Evolutionary conservation across 495 filamentous ascomycete genomes (phyloP), one percentile per base, ranked within the genome.

Genomic region (Penicillium cinerascens): DNA sequence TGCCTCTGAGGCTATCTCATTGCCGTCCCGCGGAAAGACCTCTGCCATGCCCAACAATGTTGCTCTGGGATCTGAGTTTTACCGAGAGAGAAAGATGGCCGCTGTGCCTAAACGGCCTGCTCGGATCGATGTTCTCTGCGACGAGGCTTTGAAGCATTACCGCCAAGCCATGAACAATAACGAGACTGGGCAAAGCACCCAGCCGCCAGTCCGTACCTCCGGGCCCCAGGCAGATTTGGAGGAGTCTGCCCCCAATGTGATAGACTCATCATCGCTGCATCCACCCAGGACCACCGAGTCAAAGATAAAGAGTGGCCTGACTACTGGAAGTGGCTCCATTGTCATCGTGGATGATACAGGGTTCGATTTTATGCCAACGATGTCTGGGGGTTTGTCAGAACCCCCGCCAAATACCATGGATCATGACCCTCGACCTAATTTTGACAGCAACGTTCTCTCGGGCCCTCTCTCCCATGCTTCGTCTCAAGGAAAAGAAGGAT

Each of bases 271-370:
- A 4, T 23, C 58, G 17, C 36, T 52, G 9, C 41, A 61, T 35
- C 22, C 35, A 9, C 44, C 58, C 1, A 26, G 46, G 10, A 42
- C 52, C 2, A 47, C 51, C 6, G 27, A 37, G 15, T 49, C 56
- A 17, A 74, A 79, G 44, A 58, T 70, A 2, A 66, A 73, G 38
- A 87, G 83, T 57, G 83, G 77, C 25, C 74, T 95, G 27, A 92
- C 89, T 0, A 78, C 75, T 35, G 89, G 88, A 6, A 95, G 89
- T 67, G 81, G 88, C 55, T 95, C 90, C 0, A 93, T 96, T 55
- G 82, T 95, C 25, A 93, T 96, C 58, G 83, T 95, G 15, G 88
- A 96, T 65, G 74, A 72, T 42, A 75, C 73, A 25, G 72, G 73
- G 6, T 59, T 73, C 20, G 65, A 70, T 20, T 56, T 69, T 25